These are phyloP conservation scores for Cunninghamia lanceolata DNA, from an alignment of 75 land plant genomes.

Conservation along the genomic window DNA sequence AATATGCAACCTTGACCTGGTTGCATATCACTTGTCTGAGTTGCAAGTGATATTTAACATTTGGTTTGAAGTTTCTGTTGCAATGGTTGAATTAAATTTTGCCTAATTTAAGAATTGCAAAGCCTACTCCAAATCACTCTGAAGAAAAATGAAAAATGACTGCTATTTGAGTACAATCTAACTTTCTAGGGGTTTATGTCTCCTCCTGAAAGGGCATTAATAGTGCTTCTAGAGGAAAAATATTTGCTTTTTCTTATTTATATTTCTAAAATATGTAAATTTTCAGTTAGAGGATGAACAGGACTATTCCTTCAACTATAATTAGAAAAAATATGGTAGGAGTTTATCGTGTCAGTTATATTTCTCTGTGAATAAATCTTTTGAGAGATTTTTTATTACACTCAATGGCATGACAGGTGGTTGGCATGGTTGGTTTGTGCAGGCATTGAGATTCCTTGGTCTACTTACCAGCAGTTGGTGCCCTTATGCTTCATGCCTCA, in stretches of 20 bases:
- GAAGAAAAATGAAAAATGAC: too few species aligned
- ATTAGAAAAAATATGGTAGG: not conserved
- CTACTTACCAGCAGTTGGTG: conserved; percentile 55
- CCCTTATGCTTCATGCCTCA: conserved; percentile 53
- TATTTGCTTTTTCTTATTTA: too few species aligned
- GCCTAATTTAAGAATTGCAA: too few species aligned
- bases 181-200: too few species aligned
- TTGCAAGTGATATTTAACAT: not conserved
- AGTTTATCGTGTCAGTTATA: not conserved
- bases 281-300: not conserved
- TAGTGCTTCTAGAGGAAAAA: too few species aligned
- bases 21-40: not conserved
- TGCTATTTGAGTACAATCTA: too few species aligned
- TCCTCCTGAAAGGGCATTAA: too few species aligned
- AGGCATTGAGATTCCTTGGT: conserved; percentile 57
- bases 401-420: not conserved
- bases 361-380: not conserved
- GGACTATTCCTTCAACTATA: not conserved
- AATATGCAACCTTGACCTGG: not conserved
- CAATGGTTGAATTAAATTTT: too few species aligned
- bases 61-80: not conserved
- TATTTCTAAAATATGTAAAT: too few species aligned
- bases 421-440: conserved; percentile 13
- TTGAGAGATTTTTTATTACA: not conserved
- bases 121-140: too few species aligned